Evolutionary conservation across 2,329 filamentous ascomycete species (phyloP).

Genomic region (Diaporthe australafricana): DNA sequence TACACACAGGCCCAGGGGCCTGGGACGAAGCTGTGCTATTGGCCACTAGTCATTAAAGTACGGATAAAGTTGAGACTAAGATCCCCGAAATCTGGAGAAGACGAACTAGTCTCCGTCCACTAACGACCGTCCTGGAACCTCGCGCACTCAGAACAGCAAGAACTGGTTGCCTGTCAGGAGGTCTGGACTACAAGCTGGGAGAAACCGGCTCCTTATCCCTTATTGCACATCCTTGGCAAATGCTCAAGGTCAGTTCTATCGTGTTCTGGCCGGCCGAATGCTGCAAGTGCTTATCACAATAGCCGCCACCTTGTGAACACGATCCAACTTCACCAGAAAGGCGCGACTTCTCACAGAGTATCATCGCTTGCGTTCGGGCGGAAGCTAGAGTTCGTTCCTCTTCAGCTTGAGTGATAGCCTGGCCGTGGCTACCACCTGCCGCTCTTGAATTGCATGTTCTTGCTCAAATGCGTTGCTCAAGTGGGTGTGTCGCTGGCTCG

Average conservation of each 20-base stretch:
- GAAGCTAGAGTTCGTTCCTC: not conserved
- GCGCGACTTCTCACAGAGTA: not conserved
- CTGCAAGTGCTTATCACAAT: slow-evolving; percentile 23
- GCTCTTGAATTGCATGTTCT: not conserved
- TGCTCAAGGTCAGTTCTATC: slow-evolving; percentile 13
- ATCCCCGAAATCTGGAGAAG: slow-evolving; percentile 10
- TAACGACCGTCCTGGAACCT: slow-evolving; percentile 7
- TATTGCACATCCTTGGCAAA: slow-evolving; percentile 12
- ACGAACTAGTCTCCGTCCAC: slow-evolving; percentile 13
- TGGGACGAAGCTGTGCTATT: not conserved
- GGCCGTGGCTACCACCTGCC: not conserved
- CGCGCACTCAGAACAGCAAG: not conserved
- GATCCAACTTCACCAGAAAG: slow-evolving; percentile 22
- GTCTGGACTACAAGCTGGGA: slow-evolving; percentile 20
- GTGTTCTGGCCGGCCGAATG: slow-evolving; percentile 22
- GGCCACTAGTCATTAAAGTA: not conserved
- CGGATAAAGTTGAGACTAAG: slow-evolving; percentile 17
- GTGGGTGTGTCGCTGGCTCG: not conserved
- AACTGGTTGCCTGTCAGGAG: not conserved
- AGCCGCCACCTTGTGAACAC: not conserved
- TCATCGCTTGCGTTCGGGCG: not conserved
- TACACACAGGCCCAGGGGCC: not conserved
- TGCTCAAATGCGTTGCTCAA: slow-evolving; percentile 5
- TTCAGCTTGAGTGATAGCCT: not conserved
- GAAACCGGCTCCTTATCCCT: slow-evolving; percentile 6